These are phyloP conservation scores for Pisolithus tinctorius DNA, from an alignment of 768 basidiomycete genomes.

Conservation along the genomic window DNA sequence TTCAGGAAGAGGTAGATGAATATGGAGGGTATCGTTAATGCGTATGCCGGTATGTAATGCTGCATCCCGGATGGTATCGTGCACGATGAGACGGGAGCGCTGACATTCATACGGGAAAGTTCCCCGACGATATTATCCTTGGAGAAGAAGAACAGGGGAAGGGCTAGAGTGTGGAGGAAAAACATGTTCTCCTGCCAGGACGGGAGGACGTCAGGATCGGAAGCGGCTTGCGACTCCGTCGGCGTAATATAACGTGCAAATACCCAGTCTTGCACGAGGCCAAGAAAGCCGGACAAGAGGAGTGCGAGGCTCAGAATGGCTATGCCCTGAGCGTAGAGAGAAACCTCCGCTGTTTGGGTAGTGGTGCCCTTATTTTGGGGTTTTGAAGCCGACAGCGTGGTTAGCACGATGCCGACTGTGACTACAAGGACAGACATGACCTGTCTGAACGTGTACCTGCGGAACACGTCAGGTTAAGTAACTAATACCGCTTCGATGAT, in stretches of 20 bases:
- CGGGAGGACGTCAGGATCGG: constrained; percentile 12
- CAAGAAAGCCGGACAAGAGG: constrained; percentile 73
- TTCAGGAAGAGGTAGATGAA: constrained; percentile 65
- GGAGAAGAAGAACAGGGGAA: constrained; percentile 70
- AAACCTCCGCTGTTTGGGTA: constrained; percentile 1
- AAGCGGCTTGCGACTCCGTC: constrained; percentile 16
- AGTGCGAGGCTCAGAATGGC: constrained; percentile 69
- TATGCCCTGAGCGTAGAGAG: constrained; percentile 63
- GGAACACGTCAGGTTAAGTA: not conserved
- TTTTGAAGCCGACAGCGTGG: constrained; percentile 70
- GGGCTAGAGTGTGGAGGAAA: constrained; percentile 76
- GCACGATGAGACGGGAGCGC: constrained; percentile 11
- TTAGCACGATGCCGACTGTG: constrained; percentile 69
- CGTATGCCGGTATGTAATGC: not conserved
- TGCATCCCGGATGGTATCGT: constrained; percentile 2
- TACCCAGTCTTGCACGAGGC: constrained; percentile 80
- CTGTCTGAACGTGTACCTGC: constrained; percentile 58
- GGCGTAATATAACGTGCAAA: constrained; percentile 41
- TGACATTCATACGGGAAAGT: constrained; percentile 7
- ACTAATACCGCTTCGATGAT: constrained; percentile 4
- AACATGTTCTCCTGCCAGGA: constrained; percentile 91
- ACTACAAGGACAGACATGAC: constrained; percentile 73
- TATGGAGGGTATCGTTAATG: constrained; percentile 47
- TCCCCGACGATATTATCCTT: constrained; percentile 39
- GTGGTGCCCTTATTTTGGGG: constrained; percentile 16